Conservation (phyloP, 768 basidiomycete genomes). For the Galerina sulciceps region DNA sequence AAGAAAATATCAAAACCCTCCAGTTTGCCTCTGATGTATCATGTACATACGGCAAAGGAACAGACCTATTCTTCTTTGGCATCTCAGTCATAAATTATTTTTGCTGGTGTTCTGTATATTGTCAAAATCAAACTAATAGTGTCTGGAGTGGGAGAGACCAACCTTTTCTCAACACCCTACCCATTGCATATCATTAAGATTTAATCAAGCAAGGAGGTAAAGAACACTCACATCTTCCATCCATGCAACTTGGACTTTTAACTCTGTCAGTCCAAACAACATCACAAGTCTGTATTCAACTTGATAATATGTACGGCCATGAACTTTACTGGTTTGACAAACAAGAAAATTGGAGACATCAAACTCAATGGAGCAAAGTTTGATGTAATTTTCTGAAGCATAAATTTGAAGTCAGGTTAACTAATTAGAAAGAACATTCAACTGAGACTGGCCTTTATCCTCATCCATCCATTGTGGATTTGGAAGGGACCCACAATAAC, state of each 20-base stretch:
- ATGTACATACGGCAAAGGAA: no score
- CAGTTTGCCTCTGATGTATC: no score
- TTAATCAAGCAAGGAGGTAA: neutral
- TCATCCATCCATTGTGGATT: constrained; percentile 33
- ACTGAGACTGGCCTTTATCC: constrained; percentile 22
- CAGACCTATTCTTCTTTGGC: no score
- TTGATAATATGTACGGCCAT: constrained; percentile 24
- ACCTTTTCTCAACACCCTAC: constrained; percentile 19
- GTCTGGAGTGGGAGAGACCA: no score
- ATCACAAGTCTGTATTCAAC: constrained; percentile 46
- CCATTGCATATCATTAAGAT: neutral
- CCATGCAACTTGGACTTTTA: constrained; percentile 57
- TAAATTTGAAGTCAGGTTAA: neutral
- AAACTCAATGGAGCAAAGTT: constrained; percentile 31
- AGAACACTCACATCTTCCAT: constrained; percentile 41
- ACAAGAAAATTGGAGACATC: constrained; percentile 26
- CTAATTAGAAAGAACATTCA: neutral
- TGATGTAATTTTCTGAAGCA: constrained; percentile 28
- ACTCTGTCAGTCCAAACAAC: constrained; percentile 56
- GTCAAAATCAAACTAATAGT: neutral
- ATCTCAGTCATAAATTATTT: constrained; percentile 33
- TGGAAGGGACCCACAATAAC: constrained; percentile 27
- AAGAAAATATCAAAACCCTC: no score
- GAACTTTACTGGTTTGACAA: no score
- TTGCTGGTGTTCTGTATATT: constrained; percentile 35